Evolutionary conservation across 2,329 filamentous ascomycete species (phyloP).

Genomic region (Xylariaceae sp.): DNA sequence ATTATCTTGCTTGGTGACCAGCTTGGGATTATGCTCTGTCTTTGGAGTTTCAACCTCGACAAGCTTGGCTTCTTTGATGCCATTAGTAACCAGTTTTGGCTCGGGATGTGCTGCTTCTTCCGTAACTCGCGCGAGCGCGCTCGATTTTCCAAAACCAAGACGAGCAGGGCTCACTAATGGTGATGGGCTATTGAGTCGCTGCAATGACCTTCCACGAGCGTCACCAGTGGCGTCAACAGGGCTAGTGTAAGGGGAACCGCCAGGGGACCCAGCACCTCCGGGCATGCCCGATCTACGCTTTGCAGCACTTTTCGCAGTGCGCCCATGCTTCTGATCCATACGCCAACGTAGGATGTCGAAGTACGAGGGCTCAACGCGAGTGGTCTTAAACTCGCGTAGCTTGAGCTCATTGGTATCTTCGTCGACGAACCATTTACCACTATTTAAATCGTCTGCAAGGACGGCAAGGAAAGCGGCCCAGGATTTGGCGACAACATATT

Average conservation of each 20-base stretch:
- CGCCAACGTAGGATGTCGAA: slow-evolving; percentile 96
- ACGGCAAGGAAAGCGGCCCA: slow-evolving; percentile 88
- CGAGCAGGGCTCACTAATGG: slow-evolving; percentile 70
- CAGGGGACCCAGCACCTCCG: slow-evolving; percentile 53
- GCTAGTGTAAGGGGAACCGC: slow-evolving; percentile 67
- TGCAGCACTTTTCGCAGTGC: slow-evolving; percentile 54
- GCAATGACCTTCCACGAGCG: slow-evolving; percentile 73
- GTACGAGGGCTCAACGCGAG: slow-evolving; percentile 89
- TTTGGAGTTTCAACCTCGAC: slow-evolving; percentile 63
- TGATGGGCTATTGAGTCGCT: slow-evolving; percentile 70
- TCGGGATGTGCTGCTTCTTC: slow-evolving; percentile 63
- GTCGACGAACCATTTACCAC: slow-evolving; percentile 89
- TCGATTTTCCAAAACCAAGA: slow-evolving; percentile 70
- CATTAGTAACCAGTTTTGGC: slow-evolving; percentile 39
- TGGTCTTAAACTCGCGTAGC: slow-evolving; percentile 86
- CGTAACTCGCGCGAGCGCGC: slow-evolving; percentile 75
- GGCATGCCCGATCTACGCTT: slow-evolving; percentile 61
- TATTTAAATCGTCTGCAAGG: slow-evolving; percentile 88
- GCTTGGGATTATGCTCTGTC: slow-evolving; percentile 53
- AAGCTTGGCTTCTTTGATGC: slow-evolving; percentile 55
- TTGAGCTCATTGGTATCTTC: slow-evolving; percentile 93
- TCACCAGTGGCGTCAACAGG: slow-evolving; percentile 66
- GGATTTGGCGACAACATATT: slow-evolving; percentile 93
- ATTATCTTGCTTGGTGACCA: slow-evolving; percentile 35
- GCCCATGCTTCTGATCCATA: slow-evolving; percentile 92